Percentiles rank a stretch among this genome's conserved stretches.
Conservation (phyloP, 108 stramenopile species). For the Fistulifera solaris region DNA sequence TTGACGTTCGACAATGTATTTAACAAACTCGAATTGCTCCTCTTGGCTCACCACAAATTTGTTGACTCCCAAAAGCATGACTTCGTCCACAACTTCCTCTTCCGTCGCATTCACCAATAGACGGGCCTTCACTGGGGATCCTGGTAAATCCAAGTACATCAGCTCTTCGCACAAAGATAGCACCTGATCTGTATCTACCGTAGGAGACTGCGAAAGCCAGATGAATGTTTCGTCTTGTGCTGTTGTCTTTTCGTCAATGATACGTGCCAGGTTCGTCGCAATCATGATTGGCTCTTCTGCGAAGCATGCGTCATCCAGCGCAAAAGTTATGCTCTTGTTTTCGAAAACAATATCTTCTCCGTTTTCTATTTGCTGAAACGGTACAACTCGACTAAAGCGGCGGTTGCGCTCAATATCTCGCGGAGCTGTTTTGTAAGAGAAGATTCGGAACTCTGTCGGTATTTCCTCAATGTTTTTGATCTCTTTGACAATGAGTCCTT, state of each 20-base stretch:
- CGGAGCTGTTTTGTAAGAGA: no score
- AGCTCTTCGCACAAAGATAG: slow-evolving; percentile 44
- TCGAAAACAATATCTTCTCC: no score
- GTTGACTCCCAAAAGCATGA: slow-evolving; percentile 35
- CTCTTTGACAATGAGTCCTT: no score
- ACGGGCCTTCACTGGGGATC: slow-evolving; percentile 41
- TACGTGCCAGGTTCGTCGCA: slow-evolving; percentile 12
- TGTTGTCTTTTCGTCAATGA: slow-evolving; percentile 15
- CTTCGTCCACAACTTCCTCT: slow-evolving; percentile 34
- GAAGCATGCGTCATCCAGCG: slow-evolving; percentile 1
- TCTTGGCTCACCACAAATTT: slow-evolving; percentile 37
- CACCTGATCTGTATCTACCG: background rate
- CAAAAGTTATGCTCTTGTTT: background rate
- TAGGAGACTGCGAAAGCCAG: no score
- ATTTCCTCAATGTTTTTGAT: no score
- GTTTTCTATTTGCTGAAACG: no score
- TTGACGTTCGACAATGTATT: no score
- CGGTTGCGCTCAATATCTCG: no score
- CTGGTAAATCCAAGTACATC: slow-evolving; percentile 42
- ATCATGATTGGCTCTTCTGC: slow-evolving; percentile 18
- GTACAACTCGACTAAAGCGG: no score
- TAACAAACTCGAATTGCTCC: no score
- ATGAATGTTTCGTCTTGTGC: slow-evolving; percentile 1
- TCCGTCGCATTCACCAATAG: slow-evolving; percentile 21
- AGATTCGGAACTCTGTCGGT: no score